Base-by-base conservation (phyloP, 148 eudicot genomes). In the Selenicereus undatus region DNA sequence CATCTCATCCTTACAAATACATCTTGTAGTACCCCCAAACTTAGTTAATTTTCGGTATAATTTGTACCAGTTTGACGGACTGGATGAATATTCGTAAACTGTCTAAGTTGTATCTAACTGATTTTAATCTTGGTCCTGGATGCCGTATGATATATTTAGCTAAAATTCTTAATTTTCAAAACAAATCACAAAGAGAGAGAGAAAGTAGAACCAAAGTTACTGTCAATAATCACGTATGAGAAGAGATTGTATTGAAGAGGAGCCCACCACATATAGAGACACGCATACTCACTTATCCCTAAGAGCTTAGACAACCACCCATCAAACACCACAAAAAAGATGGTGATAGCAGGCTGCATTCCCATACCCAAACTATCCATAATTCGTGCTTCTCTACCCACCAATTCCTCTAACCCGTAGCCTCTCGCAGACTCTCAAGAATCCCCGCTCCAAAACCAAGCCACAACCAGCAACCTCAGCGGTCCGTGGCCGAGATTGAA, bases 401-500 rank as follows among this genome's bases (percentile, higher is more conserved):
- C 2, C 60, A 77, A 77, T 27, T 56, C 85, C 11, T 58, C 76
- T 39, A 66, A 81, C 22, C 32, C 78, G 48, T 24, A 60, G 60
- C 2, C 74, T 78, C 83, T 14, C 52, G 29, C 36, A 79, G 66
- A 14, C 62, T 70, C 11, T 78, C 77, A 17, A 84, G 36, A 51
- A 24, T 81, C 73, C 48, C 75, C 7, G 16, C 71, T 73, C 45
- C 66, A n/a, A 81, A 84, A 56, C 71, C 11, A 52, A 73, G 9
- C 27, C 52, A 56, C 2, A 50, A 4, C 35, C 64, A 65, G 8
- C 73, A 52, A 36, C 77, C 16, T 18, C 86, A 87, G 77, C 95
- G 89, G 14, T 89, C 97, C 4, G 78, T 91, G 32, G 86, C 88
- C 6, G 93, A 92, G 80, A 91, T 91, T 16, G 98, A 94, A 84